Evolutionary conservation across 495 filamentous ascomycete genomes (phyloP), one percentile per base, ranked within the genome.

Genomic region (Neurospora hispaniola): DNA sequence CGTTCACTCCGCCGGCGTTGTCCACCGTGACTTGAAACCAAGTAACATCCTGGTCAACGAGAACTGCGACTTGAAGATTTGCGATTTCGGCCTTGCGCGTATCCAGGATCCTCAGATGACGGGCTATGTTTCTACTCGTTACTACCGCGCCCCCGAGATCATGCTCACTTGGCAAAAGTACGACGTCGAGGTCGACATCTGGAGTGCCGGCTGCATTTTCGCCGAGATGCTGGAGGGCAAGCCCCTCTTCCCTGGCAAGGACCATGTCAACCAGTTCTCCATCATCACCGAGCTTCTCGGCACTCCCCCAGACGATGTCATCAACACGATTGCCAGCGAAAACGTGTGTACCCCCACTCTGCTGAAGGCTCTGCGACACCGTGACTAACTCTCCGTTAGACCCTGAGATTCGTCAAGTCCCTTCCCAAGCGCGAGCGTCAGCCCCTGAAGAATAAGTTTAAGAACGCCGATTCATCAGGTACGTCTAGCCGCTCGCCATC

Each of bases 161-260:
- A 99, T 99, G 96, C 93, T 99, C 78, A 99, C 96, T 62, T 99
- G 96, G 96, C 96, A 99, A 82, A 99, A 98, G 84, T 99, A 99
- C 83, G 96, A 99, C 78, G 93, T 98, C 62, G 96, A 98, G 85
- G 96, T 99, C 70, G 96, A 99, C 82, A 97, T 99, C 78, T 99
- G 96, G 96, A 98, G 95, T 79, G 95, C 96, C 11, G 96, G 95
- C 71, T 99, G 96, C 83, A 99, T 99, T 78, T 99, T 99, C 79
- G 96, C 96, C 69, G 96, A 99, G 83, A 99, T 99, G 96, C 85
- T 99, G 74, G 94, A 98, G 84, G 96, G 96, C 73, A 98, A 98
- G 85, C 96, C 96, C 43, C 85, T 99, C 5, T 99, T 99, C 88
- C 96, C 96, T 1, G 96, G 96, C 80, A 99, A 99, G 84, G 96